Base-by-base conservation (phyloP, 371 early-diverging fungal species). In the Mucor plumbeus region DNA sequence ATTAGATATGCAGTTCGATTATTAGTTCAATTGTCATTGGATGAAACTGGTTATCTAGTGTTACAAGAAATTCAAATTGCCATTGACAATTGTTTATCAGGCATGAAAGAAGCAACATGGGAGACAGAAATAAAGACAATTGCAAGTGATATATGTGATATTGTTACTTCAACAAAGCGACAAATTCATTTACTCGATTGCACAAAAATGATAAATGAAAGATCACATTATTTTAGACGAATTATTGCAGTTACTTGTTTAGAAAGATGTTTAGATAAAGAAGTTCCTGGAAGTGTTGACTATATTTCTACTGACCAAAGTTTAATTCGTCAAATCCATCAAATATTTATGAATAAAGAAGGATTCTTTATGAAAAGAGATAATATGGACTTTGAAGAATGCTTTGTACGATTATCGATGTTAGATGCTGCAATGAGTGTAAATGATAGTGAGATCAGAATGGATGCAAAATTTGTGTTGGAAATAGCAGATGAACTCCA, bases 371-470 rank as follows among this genome's bases (percentile, higher is more conserved):
- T 61, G n/a, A 50, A 61, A 11, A 41, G 39, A 15, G 35, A 50
- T 2, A 36, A 67, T 21, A 47, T 59, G 34, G 74, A 76, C 34
- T 79, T 74, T 50, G 68, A 68, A 33, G 65, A 72, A 47, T 60
- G 66, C 26, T 63, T 61, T 39, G 50, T 63, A 33, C 60, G 71
- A 33, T 61, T 68, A 4, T 53, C 50, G 4, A 60, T 79, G 60
- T 14, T 79, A 26, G 79, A 76, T 65, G 76, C 72, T 33, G 74
- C 76, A 5, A 74, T 76, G 43, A 74, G 76, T 17, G 65, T 61
- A 13, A 40, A 72, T 40, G 73, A 74, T 47, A 39, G 38, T 36
- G 79, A 79, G 53, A 67, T 79, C 36, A 33, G 44, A n/a, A 21
- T 14, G 26, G 69, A 79, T 40, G 67, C 69, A 68, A 44, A 61